Evolutionary conservation across 129 eudicot species (phyloP), one percentile per base, ranked within the genome.

Genomic region (Chrysanthemum makinoi): DNA sequence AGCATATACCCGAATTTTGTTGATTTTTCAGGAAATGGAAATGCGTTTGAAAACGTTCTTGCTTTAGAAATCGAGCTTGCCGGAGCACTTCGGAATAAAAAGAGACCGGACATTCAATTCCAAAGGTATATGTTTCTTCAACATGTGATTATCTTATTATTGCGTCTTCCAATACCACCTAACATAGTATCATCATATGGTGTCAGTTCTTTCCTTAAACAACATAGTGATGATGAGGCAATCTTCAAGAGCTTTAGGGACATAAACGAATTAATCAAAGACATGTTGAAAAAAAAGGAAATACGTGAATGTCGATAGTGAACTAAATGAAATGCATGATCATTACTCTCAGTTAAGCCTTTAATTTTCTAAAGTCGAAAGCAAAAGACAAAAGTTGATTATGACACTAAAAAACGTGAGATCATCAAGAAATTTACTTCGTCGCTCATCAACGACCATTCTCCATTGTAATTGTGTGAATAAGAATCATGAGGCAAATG

Each of bases 31-130:
- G 79, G 81, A 67, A 77, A 75, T 74, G 96, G 96, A 49, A 94
- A 94, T 69, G 88, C 99, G 10, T 70, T 90, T 65, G 96, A 87
- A 78, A 80, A 96, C 79, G 97, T 94, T 28, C 97, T 90, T 77
- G 97, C 99, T 33, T 79, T 94, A 77, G 99, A 89, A 83, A 82
- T 94, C 12, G 99, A 94, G 88, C 97, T 94, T 18, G 99, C 99
- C 20, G 99, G 89, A 84, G 84, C 97, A 65, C 75, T 94, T 73
- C 82, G 83, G 78, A 75, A 88, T 53, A 87, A 94, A 80, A 83
- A 80, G 74, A 94, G 83, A 82, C 68, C 93, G 3, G 84, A 75
- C 79, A 56, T 80, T 66, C 91, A 80, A 62, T 89, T 89, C 84
- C 98, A 94, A 83, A 94, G 98, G 98, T 94, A 89, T 47, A 12